Conservation (phyloP, 768 basidiomycete species). For the Kwoniella newhampshirensis region DNA sequence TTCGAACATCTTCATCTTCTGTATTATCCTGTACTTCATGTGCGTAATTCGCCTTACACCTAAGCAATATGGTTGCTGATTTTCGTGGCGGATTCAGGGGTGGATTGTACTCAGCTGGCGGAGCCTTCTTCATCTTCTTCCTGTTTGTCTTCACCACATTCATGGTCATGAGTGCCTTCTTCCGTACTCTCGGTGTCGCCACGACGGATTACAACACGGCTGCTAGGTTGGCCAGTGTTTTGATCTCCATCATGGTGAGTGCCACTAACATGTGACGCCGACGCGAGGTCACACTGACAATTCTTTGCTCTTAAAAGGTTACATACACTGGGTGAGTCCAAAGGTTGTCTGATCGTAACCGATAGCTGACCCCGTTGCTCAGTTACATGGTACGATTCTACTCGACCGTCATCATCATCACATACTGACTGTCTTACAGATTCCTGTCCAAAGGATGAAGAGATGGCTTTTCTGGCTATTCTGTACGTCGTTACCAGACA, state of each 20-base stretch:
- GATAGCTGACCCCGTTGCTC: no score
- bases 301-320: no score
- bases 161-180: conserved; percentile 79
- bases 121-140: conserved; percentile 57
- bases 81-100: no score
- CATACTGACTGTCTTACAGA: conserved; percentile 22
- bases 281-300: no score
- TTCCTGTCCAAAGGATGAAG: conserved; percentile 47
- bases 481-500: conserved; percentile 43
- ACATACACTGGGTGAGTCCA: conserved; percentile 45
- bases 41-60: no score
- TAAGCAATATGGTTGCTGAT: no score
- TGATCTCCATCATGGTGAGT: conserved; percentile 70
- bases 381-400: no score
- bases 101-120: conserved; percentile 52
- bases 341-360: background rate
- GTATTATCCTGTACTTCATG: conserved; percentile 53
- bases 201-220: conserved; percentile 57
- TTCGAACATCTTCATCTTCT: conserved; percentile 50
- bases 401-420: no score
- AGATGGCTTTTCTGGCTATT: conserved; percentile 71
- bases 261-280: no score
- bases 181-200: conserved; percentile 62
- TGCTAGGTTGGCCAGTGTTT: conserved; percentile 65
- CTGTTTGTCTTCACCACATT: conserved; percentile 61